These are phyloP conservation scores for Dendrobium huoshanense DNA, from an alignment of 106 monocot species.

Conservation along the genomic window DNA sequence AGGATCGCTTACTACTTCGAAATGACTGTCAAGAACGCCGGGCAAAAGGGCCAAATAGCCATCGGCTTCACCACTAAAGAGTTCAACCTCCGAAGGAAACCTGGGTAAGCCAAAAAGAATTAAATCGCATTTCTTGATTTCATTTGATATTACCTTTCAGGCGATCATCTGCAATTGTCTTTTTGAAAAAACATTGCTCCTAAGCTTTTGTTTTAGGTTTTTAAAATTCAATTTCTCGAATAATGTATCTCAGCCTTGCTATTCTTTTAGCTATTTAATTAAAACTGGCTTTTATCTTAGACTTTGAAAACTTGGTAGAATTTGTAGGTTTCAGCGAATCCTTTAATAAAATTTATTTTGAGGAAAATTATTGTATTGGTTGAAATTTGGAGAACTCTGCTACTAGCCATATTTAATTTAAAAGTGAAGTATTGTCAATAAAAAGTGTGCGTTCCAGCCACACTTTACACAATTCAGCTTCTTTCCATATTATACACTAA, in stretches of 20 bases:
- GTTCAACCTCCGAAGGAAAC: conserved; percentile 77
- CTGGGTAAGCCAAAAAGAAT: conserved; percentile 44
- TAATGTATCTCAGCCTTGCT: too few species aligned
- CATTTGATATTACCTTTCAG: neutral
- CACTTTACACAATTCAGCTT: neutral
- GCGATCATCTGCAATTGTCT: neutral
- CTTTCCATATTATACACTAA: neutral
- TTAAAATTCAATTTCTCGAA: too few species aligned
- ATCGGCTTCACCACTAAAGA: conserved; percentile 70
- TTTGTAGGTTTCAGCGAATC: neutral
- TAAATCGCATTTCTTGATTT: neutral
- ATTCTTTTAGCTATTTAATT: neutral
- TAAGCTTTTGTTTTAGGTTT: neutral
- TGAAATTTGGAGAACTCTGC: neutral
- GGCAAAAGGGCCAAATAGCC: conserved; percentile 58
- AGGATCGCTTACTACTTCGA: conserved; percentile 79
- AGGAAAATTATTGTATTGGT: neutral
- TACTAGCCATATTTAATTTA: neutral
- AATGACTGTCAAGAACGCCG: conserved; percentile 82
- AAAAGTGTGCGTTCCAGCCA: neutral
- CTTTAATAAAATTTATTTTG: neutral
- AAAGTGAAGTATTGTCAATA: neutral
- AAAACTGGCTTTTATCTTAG: neutral
- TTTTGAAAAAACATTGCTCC: neutral
- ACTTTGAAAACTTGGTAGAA: neutral